Evolutionary conservation across 139 green algal genomes (phyloP), one percentile per base, ranked within the genome.

Genomic region (Asterochloris erici): DNA sequence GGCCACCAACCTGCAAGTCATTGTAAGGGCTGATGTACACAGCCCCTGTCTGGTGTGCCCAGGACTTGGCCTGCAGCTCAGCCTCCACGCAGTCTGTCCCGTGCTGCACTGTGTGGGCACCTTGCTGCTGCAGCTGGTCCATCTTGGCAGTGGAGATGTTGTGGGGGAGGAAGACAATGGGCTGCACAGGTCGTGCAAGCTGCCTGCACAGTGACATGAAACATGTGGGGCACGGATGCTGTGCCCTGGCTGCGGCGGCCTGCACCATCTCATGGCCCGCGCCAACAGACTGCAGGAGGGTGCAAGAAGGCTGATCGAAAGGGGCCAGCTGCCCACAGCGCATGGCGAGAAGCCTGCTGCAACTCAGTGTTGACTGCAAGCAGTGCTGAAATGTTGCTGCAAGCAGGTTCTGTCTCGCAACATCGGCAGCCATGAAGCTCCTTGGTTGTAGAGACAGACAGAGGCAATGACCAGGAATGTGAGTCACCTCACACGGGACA

Each of bases 1-100:
- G 6, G 38, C 38, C 38, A 54, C 38, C 6, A 54, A 87, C 81
- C 86, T 88, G 68, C 27, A 82, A 77, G 68, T 94, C 91, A 68
- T 94, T 94, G 80, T 93, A 94, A 0, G 91, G 87, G 14, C 77
- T 88, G 26, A 93, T 79, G 82, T 91, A 93, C 0, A 79, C 79
- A 17, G n/a, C 27, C 60, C 84, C 84, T 10, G 23, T 14, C 27
- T 73, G 19, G 12, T 73, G 69, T 54, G 90, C 90, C 27, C 82
- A 86, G 11, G 17, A 16, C 74, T 83, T 63, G 10, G 90, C 90
- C 14, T 85, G 84, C 6, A 24, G 10, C 79, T 94, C 90, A 14
- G 89, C 81, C 47, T 93, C 79, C 21, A 91, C 81, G n/a, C 82
- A 89, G 64, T 93, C 89, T 14, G 79, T 60, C 9, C 89, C 85